Percentiles rank a stretch among this genome's conserved stretches.
Conservation (phyloP, 2,329 filamentous ascomycete species). For the Lecanicillium sp. region DNA sequence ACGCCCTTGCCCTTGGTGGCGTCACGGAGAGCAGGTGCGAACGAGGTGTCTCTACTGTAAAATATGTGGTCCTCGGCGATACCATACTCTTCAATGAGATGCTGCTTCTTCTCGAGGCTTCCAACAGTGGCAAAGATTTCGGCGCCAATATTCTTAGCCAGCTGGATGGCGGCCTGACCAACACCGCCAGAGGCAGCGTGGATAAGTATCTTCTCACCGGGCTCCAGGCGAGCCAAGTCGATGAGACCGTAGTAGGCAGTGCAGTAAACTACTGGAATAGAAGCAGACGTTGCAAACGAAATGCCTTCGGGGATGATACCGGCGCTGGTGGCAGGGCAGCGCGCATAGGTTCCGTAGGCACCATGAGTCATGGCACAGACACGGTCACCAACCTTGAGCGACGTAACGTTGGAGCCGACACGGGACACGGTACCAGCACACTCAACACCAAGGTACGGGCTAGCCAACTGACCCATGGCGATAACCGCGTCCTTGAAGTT, state of each 20-base stretch:
- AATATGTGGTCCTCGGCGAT: constrained; percentile 29
- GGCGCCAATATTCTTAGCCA: constrained; percentile 33
- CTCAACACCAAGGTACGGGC: constrained; percentile 33
- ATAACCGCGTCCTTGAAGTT: constrained; percentile 43
- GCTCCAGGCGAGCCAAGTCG: constrained; percentile 30
- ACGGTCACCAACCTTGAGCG: constrained; percentile 63
- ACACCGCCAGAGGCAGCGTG: constrained; percentile 34
- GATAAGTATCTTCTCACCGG: constrained; percentile 34
- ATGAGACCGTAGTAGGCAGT: constrained; percentile 37
- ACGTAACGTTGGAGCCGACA: constrained; percentile 55
- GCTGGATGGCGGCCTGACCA: constrained; percentile 34
- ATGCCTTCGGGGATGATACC: constrained; percentile 33
- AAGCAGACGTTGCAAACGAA: constrained; percentile 32
- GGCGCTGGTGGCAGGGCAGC: constrained; percentile 27
- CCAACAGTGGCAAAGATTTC: constrained; percentile 38
- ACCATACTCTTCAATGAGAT: constrained; percentile 31
- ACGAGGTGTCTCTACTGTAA: constrained; percentile 21
- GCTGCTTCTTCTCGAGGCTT: constrained; percentile 31
- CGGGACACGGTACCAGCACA: constrained; percentile 33
- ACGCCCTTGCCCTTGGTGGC: constrained; percentile 47
- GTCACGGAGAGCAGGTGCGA: constrained; percentile 19
- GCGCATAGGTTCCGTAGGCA: constrained; percentile 28
- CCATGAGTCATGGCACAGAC: constrained; percentile 49
- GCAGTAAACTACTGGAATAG: constrained; percentile 34
- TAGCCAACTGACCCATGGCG: constrained; percentile 33